These are phyloP conservation scores for Coemansia sp. DNA, from an alignment of 192 early-diverging fungal genomes.

Conservation along the genomic window DNA sequence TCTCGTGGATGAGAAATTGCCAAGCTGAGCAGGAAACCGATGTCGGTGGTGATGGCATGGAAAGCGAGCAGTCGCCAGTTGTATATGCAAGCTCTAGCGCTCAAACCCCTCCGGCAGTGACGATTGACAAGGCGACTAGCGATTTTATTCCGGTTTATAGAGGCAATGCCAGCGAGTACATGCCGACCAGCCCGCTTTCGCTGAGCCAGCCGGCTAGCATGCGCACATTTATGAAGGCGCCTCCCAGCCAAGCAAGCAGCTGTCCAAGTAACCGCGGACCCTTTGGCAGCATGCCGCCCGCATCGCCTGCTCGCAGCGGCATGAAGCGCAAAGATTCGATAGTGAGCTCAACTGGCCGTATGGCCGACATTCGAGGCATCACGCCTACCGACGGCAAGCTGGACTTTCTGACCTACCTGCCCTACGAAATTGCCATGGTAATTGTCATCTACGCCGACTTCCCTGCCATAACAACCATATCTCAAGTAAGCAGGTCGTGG, in stretches of 20 bases:
- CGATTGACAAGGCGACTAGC: neutral
- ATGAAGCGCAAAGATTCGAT: constrained; percentile 52
- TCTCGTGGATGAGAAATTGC: constrained; percentile 33
- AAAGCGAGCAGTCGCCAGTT: neutral
- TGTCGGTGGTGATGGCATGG: constrained; percentile 2
- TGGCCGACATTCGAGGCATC: neutral
- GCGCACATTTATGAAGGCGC: constrained; percentile 26
- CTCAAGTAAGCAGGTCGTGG: constrained; percentile 68
- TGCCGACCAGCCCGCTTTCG: constrained; percentile 36
- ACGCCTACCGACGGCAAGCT: constrained; percentile 12
- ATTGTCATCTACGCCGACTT: constrained; percentile 65
- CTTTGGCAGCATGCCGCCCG: neutral
- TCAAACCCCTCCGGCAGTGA: neutral
- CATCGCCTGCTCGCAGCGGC: constrained; percentile 2
- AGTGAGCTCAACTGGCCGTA: constrained; percentile 25
- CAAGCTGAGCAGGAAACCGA: constrained; percentile 9
- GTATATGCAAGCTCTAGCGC: neutral
- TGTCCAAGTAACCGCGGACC: constrained; percentile 5
- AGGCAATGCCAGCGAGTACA: constrained; percentile 27
- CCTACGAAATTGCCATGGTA: constrained; percentile 69
- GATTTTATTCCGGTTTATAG: constrained; percentile 10
- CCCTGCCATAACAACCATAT: constrained; percentile 59
- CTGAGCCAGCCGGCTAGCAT: constrained; percentile 18
- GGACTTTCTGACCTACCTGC: constrained; percentile 66
- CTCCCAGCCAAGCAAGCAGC: neutral